phyloP scores from a whole-genome alignment of 371 early-diverging fungal genomes.

The Lichtheimia ramosa region DNA sequence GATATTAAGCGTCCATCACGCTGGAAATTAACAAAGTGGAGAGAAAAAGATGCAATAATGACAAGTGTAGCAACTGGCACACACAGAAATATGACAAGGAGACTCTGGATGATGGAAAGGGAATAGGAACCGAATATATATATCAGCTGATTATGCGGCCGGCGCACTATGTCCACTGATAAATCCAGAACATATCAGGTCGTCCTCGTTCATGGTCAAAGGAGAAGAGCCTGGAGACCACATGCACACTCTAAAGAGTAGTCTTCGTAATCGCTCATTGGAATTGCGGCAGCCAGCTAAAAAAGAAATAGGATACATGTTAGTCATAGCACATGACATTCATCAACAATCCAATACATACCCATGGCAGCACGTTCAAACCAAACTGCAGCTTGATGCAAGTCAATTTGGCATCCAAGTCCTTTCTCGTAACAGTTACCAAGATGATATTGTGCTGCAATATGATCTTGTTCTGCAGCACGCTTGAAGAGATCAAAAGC shows the following conservation, averaged over 20 bases:
- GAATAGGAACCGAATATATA: neutral
- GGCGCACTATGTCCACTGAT: slow-evolving; percentile 49
- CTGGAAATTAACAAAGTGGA: no score
- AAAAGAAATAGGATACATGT: neutral
- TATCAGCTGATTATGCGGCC: slow-evolving; percentile 37
- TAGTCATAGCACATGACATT: neutral
- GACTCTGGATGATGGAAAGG: slow-evolving; percentile 1
- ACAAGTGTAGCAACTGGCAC: no score
- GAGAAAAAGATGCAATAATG: no score
- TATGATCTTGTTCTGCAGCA: slow-evolving; percentile 64
- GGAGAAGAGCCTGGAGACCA: slow-evolving; percentile 25
- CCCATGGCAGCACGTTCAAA: slow-evolving; percentile 65
- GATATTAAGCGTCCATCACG: no score
- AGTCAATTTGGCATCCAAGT: slow-evolving; percentile 55
- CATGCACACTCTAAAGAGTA: slow-evolving; percentile 48
- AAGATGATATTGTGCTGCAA: slow-evolving; percentile 62
- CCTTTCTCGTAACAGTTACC: slow-evolving; percentile 72
- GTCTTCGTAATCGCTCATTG: slow-evolving; percentile 50
- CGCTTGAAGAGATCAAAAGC: slow-evolving; percentile 59
- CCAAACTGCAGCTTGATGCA: slow-evolving; percentile 62
- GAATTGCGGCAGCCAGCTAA: slow-evolving; percentile 56
- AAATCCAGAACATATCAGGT: slow-evolving; percentile 38
- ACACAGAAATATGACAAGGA: neutral
- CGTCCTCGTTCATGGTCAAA: slow-evolving; percentile 23
- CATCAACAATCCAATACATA: slow-evolving; percentile 12